Conservation (phyloP, 495 filamentous ascomycete genomes). For the Aspergillus sclerotioniger region DNA sequence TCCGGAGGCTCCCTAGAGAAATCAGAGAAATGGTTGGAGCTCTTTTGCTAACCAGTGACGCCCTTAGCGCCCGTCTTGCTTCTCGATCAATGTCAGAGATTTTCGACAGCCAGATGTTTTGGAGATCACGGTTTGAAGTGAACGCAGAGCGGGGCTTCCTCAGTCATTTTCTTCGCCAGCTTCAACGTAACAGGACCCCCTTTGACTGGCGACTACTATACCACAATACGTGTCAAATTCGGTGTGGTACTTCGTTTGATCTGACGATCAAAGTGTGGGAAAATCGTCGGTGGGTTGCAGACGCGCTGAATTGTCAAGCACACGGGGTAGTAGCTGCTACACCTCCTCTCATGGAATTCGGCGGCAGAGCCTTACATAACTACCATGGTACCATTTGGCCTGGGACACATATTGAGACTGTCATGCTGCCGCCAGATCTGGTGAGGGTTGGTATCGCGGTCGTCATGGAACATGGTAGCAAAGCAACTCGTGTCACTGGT, state of each 20-base stretch:
- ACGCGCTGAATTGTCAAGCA: background rate
- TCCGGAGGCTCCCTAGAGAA: background rate
- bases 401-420: background rate
- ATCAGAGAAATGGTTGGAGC: background rate
- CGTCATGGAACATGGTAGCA: background rate
- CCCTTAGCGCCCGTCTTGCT: background rate
- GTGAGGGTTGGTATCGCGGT: background rate
- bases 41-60: background rate
- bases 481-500: background rate
- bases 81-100: background rate
- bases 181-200: background rate
- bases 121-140: background rate
- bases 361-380: background rate
- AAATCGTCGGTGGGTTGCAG: background rate
- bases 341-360: background rate
- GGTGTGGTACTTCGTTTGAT: background rate
- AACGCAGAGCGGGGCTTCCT: background rate
- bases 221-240: background rate
- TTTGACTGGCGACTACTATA: background rate
- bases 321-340: background rate
- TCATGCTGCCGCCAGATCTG: background rate
- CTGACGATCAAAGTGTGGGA: background rate
- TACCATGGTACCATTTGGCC: background rate
- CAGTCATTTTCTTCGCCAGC: background rate
- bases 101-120: background rate